A percentile compares a stretch with the other conserved stretches of the same genome.
These are phyloP conservation scores for Microsporum canis DNA, from an alignment of 2,329 filamentous ascomycete species.

Conservation along the genomic window DNA sequence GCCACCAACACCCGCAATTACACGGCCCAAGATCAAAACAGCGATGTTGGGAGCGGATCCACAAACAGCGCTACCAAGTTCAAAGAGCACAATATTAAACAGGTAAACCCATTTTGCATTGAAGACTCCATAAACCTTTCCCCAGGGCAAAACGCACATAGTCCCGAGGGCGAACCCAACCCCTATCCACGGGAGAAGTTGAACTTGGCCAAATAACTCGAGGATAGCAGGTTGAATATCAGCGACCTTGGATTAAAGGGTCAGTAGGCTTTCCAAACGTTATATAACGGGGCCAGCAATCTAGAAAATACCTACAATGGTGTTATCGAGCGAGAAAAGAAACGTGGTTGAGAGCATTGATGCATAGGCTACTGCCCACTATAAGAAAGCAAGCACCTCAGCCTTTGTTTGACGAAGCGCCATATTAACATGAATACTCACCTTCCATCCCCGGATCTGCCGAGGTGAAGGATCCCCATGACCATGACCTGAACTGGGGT, in stretches of 20 bases:
- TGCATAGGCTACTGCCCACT: slow-evolving; percentile 9
- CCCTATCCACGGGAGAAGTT: slow-evolving; percentile 35
- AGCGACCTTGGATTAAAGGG: neutral
- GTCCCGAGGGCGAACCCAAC: slow-evolving; percentile 35
- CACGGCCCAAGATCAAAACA: slow-evolving; percentile 37
- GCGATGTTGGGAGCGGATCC: slow-evolving; percentile 36
- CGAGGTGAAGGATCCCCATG: too few relatives aligned
- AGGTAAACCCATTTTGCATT: slow-evolving; percentile 37
- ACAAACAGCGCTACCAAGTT: slow-evolving; percentile 29
- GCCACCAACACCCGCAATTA: slow-evolving; percentile 25
- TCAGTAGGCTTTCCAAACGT: neutral
- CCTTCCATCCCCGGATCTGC: too few relatives aligned
- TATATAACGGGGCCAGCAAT: neutral
- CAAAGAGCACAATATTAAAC: slow-evolving; percentile 20
- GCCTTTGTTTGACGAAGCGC: neutral
- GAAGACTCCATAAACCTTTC: slow-evolving; percentile 34
- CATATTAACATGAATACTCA: neutral
- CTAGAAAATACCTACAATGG: neutral
- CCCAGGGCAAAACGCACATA: slow-evolving; percentile 27
- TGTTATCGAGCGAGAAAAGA: neutral
- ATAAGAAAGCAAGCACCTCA: neutral
- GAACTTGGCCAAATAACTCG: slow-evolving; percentile 27
- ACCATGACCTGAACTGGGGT: too few relatives aligned
- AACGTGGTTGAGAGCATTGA: slow-evolving; percentile 12
- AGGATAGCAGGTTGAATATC: slow-evolving; percentile 31